Base-by-base conservation (phyloP, 2,329 filamentous ascomycete genomes). In the Cordyceps militaris region DNA sequence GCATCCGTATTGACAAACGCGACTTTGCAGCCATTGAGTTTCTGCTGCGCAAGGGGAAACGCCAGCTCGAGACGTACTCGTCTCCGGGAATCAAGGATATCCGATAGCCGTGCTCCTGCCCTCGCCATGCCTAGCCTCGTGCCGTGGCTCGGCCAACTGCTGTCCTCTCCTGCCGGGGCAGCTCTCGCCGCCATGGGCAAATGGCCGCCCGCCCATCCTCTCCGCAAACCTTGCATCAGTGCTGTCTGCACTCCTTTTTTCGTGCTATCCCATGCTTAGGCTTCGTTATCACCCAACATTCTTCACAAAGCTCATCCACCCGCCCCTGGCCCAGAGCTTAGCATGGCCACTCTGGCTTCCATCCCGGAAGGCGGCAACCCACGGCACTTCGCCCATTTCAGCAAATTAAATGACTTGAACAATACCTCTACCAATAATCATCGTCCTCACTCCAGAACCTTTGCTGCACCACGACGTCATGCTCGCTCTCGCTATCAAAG, bases 21-120 rank as follows among this genome's bases (percentile, higher is more conserved):
- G 91, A 96, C 67, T 96, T 96, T 71, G 78, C 80, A 16, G 86
- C 91, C 6, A 87, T 97, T 58, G 92, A 97, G 71, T 94, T 90
- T 70, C 76, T 96, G 34, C 69, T 97, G 53, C 82, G 92, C 60
- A 93, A 90, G 70, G 92, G 92, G 23, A 80, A 83, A 42, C 82
- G 89, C 46, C 91, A 96, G 69, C 76, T 97, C 19, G 90, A 96
- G 62, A 81, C 85, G 47, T 94, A 94, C 72, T 83, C 87, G n/a
- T 83, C 86, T 6, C 85, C 88, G 26, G 87, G 87, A 3, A 91
- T 96, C 66, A 89, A 85, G 66, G 89, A 94, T 70, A 86, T 95
- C 60, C 74, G 72, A 62, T 78, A 66, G 69, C 14, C 7, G 14
- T 54, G 46, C 26, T 55, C 57, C 13, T 57, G 43, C 49, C 52